Percentiles rank a stretch among this genome's conserved stretches.
These are phyloP conservation scores for Westerdykella sp. DNA, from an alignment of 2,329 filamentous ascomycete species.

Conservation along the genomic window DNA sequence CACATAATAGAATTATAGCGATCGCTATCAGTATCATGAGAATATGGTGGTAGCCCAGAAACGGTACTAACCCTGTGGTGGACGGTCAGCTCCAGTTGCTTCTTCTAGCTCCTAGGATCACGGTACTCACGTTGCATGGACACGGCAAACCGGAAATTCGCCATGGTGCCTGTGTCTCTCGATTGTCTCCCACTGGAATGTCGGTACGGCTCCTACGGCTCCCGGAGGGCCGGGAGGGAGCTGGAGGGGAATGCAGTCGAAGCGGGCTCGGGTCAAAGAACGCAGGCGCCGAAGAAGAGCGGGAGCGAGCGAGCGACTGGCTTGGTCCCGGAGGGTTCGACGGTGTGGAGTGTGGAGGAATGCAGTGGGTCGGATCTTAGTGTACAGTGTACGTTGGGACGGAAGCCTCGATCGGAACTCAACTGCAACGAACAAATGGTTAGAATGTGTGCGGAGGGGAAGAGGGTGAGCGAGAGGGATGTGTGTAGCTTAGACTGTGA, in stretches of 20 bases:
- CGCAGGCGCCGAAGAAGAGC: constrained; percentile 11
- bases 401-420: constrained; percentile 23
- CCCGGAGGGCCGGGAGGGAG: constrained; percentile 37
- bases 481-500: constrained; percentile 31
- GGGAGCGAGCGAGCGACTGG: constrained; percentile 17
- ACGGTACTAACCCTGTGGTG: constrained; percentile 50
- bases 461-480: constrained; percentile 15
- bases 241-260: constrained; percentile 29
- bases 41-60: constrained; percentile 71
- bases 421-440: constrained; percentile 27
- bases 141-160: constrained; percentile 46
- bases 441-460: constrained; percentile 23
- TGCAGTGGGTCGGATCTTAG: constrained; percentile 15
- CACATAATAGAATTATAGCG: constrained; percentile 90
- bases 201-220: constrained; percentile 33
- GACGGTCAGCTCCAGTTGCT: constrained; percentile 13
- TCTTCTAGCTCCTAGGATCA: neutral
- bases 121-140: constrained; percentile 43
- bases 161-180: constrained; percentile 37
- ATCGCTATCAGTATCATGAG: constrained; percentile 96
- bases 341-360: constrained; percentile 6
- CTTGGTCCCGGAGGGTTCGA: constrained; percentile 15
- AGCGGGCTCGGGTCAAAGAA: constrained; percentile 12
- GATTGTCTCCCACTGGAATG: constrained; percentile 19
- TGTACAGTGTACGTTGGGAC: constrained; percentile 8